Conservation (phyloP, 148 eudicot species). For the Diospyros kaki region DNA sequence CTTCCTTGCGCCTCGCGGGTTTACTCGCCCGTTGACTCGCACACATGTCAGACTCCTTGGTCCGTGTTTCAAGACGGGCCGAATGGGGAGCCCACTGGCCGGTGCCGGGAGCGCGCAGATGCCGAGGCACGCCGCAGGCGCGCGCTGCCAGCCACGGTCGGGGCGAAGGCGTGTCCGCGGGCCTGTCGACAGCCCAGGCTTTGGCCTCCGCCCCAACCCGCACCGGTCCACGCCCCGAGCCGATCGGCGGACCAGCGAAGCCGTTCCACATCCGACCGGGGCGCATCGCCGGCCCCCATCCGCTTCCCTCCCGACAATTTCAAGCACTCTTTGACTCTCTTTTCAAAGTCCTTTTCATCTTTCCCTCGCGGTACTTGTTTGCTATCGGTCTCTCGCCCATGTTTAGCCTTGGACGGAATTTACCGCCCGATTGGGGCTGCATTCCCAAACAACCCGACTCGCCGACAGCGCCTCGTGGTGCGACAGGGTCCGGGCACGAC, state of each 20-base stretch:
- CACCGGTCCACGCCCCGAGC: too few relatives aligned
- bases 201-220: too few relatives aligned
- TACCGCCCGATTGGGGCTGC: too few relatives aligned
- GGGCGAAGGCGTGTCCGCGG: too few relatives aligned
- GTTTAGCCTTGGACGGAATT: background rate
- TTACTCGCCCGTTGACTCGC: conserved; percentile 55
- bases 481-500: too few relatives aligned
- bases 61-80: conserved; percentile 51
- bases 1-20: too few relatives aligned
- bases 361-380: conserved; percentile 8
- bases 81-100: conserved; percentile 1
- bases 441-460: too few relatives aligned
- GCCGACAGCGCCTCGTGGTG: too few relatives aligned
- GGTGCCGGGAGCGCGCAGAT: too few relatives aligned
- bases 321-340: conserved; percentile 42
- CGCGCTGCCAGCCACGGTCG: too few relatives aligned
- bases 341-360: conserved; percentile 10
- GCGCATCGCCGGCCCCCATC: conserved; percentile 37
- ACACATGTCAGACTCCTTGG: conserved; percentile 63
- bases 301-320: conserved; percentile 50
- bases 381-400: conserved; percentile 6
- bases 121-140: too few relatives aligned
- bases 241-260: background rate
- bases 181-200: too few relatives aligned
- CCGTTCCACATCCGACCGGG: conserved; percentile 16